Percentiles rank a stretch among this genome's conserved stretches.
Evolutionary conservation across 139 green algal genomes (phyloP).

Genomic region (Protoeuglena noctilucae): DNA sequence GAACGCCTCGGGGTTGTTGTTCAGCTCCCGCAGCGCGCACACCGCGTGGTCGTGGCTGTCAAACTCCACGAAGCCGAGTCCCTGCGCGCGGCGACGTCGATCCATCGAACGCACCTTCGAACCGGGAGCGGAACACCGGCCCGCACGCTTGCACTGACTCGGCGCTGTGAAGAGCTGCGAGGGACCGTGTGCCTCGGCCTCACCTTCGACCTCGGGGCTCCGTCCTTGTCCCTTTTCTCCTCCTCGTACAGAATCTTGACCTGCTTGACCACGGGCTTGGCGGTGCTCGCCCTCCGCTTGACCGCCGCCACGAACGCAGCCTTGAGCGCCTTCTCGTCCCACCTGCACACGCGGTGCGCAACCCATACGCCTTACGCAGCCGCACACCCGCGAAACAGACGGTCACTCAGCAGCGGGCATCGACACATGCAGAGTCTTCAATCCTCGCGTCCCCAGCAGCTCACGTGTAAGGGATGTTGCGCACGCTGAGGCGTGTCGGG

Average conservation of each 20-base stretch:
- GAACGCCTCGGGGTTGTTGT: constrained; percentile 81
- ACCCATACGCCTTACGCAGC: too few relatives aligned
- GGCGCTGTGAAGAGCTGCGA: too few relatives aligned
- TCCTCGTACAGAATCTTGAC: constrained; percentile 73
- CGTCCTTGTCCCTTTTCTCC: constrained; percentile 15
- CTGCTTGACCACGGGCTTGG: constrained; percentile 47
- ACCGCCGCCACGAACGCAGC: constrained; percentile 44
- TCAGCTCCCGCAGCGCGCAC: constrained; percentile 72
- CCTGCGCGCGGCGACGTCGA: constrained; percentile 11
- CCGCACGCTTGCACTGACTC: too few relatives aligned
- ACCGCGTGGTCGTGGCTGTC: constrained; percentile 67
- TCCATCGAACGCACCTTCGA: too few relatives aligned
- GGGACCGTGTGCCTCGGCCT: too few relatives aligned
- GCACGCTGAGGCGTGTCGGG: constrained; percentile 53
- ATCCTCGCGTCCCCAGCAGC: too few relatives aligned
- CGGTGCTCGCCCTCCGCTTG: constrained; percentile 56
- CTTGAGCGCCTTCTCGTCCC: background rate
- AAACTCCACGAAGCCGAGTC: constrained; percentile 88
- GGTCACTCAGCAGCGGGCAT: background rate
- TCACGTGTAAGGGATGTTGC: constrained; percentile 84
- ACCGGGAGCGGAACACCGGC: too few relatives aligned
- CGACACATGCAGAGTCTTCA: too few relatives aligned
- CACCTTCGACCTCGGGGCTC: constrained; percentile 16
- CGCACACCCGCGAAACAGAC: background rate
- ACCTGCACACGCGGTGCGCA: too few relatives aligned